These are phyloP conservation scores for Rhizoctonia solani DNA, from an alignment of 1,284 basidiomycete genomes.

Conservation along the genomic window DNA sequence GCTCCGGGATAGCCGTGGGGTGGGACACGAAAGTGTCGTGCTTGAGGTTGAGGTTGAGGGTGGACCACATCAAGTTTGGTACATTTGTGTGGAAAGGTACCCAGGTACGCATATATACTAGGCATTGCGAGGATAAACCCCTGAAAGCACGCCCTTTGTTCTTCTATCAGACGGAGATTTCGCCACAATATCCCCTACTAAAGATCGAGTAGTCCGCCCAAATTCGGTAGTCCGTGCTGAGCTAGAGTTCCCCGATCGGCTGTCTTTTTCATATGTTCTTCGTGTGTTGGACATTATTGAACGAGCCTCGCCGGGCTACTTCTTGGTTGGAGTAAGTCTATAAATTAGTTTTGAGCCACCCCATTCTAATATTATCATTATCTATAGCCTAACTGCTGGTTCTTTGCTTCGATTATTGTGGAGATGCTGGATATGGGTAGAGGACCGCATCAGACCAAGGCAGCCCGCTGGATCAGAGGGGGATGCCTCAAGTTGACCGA, in stretches of 20 bases:
- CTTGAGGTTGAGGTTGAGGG: not conserved
- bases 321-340: slow-evolving; percentile 6
- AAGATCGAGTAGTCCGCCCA: not conserved
- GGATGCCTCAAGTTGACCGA: not conserved
- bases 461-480: slow-evolving; percentile 11
- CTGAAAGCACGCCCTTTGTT: not conserved
- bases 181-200: slow-evolving; percentile 9
- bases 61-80: not conserved
- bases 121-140: not conserved
- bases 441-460: not conserved
- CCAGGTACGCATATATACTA: not conserved
- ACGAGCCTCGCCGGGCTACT: slow-evolving; percentile 11
- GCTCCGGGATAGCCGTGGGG: not conserved
- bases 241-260: not conserved
- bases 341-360: not conserved
- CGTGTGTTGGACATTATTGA: slow-evolving; percentile 15
- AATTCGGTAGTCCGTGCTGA: not conserved
- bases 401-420: slow-evolving; percentile 21
- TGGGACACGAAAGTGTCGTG: slow-evolving; percentile 21
- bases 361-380: not conserved
- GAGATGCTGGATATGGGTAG: slow-evolving; percentile 1
- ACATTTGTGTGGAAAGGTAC: slow-evolving; percentile 10
- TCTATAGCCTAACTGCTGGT: slow-evolving; percentile 21
- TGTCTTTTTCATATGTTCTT: slow-evolving; percentile 14
- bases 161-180: slow-evolving; percentile 1